phyloP scores from a whole-genome alignment of 1,284 basidiomycete species.

The Ustilago shanxiensis region DNA sequence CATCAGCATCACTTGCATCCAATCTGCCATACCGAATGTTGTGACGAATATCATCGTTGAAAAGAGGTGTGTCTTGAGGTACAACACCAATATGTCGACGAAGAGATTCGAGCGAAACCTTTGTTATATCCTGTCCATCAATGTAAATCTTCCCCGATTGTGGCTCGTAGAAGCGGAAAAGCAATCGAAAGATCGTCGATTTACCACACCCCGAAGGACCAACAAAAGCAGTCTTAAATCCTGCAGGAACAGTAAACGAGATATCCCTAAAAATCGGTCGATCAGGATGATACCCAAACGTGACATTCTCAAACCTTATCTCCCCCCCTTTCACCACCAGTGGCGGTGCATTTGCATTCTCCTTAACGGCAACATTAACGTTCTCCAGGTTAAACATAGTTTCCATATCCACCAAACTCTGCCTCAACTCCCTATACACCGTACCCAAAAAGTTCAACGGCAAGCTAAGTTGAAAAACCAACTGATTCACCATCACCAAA shows the following conservation, averaged over 20 bases:
- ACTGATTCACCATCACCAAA: slow-evolving; percentile 97
- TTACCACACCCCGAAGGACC: slow-evolving; percentile 98
- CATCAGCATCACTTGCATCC: slow-evolving; percentile 88
- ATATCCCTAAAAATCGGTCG: slow-evolving; percentile 87
- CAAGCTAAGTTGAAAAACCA: slow-evolving; percentile 97
- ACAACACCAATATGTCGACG: slow-evolving; percentile 88
- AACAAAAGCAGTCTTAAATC: slow-evolving; percentile 94
- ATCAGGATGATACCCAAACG: slow-evolving; percentile 88
- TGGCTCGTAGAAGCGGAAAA: slow-evolving; percentile 95
- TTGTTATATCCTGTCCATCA: slow-evolving; percentile 86
- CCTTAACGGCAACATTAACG: slow-evolving; percentile 83
- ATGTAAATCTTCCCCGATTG: slow-evolving; percentile 82
- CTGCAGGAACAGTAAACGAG: slow-evolving; percentile 89
- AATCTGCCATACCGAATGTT: slow-evolving; percentile 95
- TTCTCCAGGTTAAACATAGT: slow-evolving; percentile 90
- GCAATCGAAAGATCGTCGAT: slow-evolving; percentile 91
- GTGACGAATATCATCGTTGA: slow-evolving; percentile 94
- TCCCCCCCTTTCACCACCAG: slow-evolving; percentile 82
- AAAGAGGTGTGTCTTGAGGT: slow-evolving; percentile 96
- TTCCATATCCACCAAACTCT: slow-evolving; percentile 97
- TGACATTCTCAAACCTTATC: slow-evolving; percentile 92
- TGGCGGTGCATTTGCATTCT: slow-evolving; percentile 78
- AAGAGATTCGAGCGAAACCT: slow-evolving; percentile 81
- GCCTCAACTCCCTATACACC: slow-evolving; percentile 94
- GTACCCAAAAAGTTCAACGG: slow-evolving; percentile 97